phyloP scores from a whole-genome alignment of 73 alveolate genomes.

The Paramecium caudatum region DNA sequence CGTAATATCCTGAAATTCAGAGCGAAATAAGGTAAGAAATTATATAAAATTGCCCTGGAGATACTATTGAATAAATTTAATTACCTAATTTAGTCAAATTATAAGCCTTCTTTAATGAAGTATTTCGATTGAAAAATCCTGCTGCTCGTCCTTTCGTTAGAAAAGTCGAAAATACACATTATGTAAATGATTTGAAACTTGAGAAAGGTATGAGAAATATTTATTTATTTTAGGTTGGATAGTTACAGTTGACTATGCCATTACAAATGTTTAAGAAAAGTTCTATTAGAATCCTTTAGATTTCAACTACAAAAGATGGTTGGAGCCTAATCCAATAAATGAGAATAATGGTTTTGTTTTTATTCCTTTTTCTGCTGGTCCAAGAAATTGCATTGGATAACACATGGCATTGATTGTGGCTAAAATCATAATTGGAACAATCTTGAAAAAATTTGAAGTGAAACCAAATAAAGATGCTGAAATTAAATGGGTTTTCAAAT shows the following conservation, averaged over 20 bases:
- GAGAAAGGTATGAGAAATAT: too few relatives aligned
- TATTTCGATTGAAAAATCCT: conserved; percentile 37
- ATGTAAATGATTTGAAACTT: neutral
- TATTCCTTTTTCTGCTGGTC: conserved; percentile 56
- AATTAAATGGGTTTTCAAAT: too few relatives aligned
- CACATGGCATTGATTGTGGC: conserved; percentile 53
- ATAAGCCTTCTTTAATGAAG: conserved; percentile 40
- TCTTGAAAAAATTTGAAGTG: neutral
- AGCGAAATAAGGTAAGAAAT: conserved; percentile 51
- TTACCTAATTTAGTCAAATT: conserved; percentile 4
- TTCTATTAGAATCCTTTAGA: conserved; percentile 7
- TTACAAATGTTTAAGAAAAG: too few relatives aligned
- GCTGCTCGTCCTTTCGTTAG: neutral
- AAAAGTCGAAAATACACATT: neutral
- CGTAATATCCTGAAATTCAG: conserved; percentile 21
- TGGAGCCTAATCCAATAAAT: neutral
- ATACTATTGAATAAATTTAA: neutral
- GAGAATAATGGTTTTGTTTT: conserved; percentile 30
- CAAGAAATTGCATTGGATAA: conserved; percentile 67
- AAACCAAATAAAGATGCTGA: too few relatives aligned
- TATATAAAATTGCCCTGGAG: neutral
- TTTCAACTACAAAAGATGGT: conserved; percentile 66
- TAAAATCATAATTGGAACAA: neutral
- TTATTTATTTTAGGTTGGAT: too few relatives aligned
- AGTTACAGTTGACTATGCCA: too few relatives aligned